phyloP scores from a whole-genome alignment of 192 early-diverging fungal species.

The Obelidium mucronatum region DNA sequence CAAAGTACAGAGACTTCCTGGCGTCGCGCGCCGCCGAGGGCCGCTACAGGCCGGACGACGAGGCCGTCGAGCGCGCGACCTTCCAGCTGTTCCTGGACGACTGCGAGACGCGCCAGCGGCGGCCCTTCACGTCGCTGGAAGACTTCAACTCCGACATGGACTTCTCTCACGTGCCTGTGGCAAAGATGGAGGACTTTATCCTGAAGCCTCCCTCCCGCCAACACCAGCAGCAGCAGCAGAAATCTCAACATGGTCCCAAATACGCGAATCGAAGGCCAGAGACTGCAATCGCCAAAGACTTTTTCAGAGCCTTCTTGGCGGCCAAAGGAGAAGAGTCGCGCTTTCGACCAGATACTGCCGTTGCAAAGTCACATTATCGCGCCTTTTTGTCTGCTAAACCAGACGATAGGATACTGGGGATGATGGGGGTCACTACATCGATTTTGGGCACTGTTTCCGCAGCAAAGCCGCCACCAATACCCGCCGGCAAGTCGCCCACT shows the following conservation, averaged over 20 bases:
- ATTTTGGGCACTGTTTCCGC: too few species aligned
- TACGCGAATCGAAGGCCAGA: neutral
- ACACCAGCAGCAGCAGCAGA: neutral
- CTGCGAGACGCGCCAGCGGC: neutral
- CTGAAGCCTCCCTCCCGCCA: neutral
- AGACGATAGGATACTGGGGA: neutral
- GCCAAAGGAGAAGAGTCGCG: neutral
- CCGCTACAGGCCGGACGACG: neutral
- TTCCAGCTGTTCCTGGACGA: neutral
- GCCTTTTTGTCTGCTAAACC: neutral
- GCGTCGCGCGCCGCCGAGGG: slow-evolving; percentile 6
- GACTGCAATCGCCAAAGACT: slow-evolving; percentile 24
- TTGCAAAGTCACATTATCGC: slow-evolving; percentile 14
- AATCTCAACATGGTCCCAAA: neutral
- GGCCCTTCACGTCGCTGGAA: neutral
- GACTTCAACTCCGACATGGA: neutral
- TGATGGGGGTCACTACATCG: too few species aligned
- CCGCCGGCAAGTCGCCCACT: neutral
- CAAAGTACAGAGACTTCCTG: slow-evolving; percentile 5
- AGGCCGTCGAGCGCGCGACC: neutral
- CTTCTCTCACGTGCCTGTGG: neutral
- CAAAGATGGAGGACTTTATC: neutral
- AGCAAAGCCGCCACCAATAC: too few species aligned
- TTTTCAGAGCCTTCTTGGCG: neutral
- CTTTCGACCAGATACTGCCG: slow-evolving; percentile 7